Evolutionary conservation across 805 yeast genomes (phyloP), one percentile per base, ranked within the genome.

Genomic region (Saccharomycopsis sp.): DNA sequence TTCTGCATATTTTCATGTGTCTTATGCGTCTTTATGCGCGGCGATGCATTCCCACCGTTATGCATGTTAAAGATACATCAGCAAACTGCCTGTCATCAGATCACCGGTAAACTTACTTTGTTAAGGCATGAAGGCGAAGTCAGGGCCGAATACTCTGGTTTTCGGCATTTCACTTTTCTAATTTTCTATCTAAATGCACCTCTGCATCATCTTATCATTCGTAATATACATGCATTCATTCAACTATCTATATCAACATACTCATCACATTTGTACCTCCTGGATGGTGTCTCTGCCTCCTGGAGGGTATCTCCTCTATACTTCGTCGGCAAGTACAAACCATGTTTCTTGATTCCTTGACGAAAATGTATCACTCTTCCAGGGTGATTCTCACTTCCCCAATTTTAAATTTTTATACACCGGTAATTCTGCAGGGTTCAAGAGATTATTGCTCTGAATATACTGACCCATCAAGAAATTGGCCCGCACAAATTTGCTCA

Each of bases 401-500:
- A 17, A 44, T 17, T 55, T 41, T 41, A 49, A 49, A 22, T 52
- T 34, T 24, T 56, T 52, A 35, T 74, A 81, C 61, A 69, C 80
- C 49, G 70, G 76, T 75, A 81, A 64, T 56, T 69, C 72, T 59
- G 69, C 72, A n/a, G 83, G 83, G 23, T 58, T 58, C 42, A 73
- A 72, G 55, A 80, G 71, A 38, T 81, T 72, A 63, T 70, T 75
- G 66, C 67, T 59, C 61, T 77, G 76, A 62, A 78, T 75, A 70
- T 42, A 72, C 67, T 75, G 78, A 0, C 93, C 94, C 34, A 89
- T 74, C 56, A 78, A 68, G 52, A 81, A 70, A 69, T 86, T 91
- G 52, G 91, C 85, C 65, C 78, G 78, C 75, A 90, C 88, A 71
- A 85, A 91, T 70, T 92, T 92, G 63, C 83, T 72, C 51, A 88